These are phyloP conservation scores for Entoloma clypeatum DNA, from an alignment of 1,284 basidiomycete genomes.

Conservation along the genomic window DNA sequence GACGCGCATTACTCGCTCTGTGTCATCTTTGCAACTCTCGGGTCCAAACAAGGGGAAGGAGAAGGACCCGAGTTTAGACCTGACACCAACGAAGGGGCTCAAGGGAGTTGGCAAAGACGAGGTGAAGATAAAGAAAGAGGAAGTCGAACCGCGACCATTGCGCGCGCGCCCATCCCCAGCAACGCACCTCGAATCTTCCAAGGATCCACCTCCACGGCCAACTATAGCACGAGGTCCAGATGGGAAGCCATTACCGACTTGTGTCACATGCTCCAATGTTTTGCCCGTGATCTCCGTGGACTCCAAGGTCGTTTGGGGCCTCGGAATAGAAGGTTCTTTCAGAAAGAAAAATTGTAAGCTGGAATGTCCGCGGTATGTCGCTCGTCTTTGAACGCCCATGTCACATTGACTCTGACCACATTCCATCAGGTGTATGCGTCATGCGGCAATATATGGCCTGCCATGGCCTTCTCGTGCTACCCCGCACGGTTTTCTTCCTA, in stretches of 20 bases:
- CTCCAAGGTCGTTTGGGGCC: constrained; percentile 68
- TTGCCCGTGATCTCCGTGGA: constrained; percentile 72
- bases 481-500: constrained; percentile 46
- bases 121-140: constrained; percentile 45
- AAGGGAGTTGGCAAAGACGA: constrained; percentile 30
- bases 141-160: constrained; percentile 45
- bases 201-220: constrained; percentile 31
- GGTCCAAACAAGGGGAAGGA: constrained; percentile 30
- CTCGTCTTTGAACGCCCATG: constrained; percentile 10
- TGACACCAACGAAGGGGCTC: constrained; percentile 12
- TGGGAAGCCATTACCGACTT: constrained; percentile 57
- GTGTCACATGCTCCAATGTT: constrained; percentile 62
- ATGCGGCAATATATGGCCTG: constrained; percentile 66
- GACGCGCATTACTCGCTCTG: constrained; percentile 32
- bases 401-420: neutral
- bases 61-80: constrained; percentile 18
- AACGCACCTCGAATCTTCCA: constrained; percentile 32
- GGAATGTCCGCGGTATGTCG: constrained; percentile 67
- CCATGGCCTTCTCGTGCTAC: constrained; percentile 65
- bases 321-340: constrained; percentile 44
- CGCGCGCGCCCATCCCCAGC: constrained; percentile 42
- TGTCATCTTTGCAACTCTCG: constrained; percentile 18
- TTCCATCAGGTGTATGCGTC: constrained; percentile 62
- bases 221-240: constrained; percentile 47
- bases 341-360: constrained; percentile 58